Conservation (phyloP, 352 stramenopile genomes). For the Pythium aquatile region DNA sequence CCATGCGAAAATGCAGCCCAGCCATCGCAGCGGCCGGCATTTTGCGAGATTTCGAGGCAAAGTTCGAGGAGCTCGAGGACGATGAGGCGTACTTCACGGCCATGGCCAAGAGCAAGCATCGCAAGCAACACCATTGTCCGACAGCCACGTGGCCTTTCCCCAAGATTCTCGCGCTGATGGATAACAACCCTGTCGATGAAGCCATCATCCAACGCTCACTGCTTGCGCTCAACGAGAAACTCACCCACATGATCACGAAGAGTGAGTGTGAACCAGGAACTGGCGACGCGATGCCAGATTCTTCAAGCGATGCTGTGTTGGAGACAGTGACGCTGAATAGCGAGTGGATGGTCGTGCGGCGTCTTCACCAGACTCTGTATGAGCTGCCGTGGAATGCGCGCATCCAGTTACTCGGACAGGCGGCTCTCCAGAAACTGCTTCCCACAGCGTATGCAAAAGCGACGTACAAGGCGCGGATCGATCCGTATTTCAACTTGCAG, state of each 20-base stretch:
- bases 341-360: conserved; percentile 55
- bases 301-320: conserved; percentile 21
- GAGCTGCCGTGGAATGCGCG: conserved; percentile 56
- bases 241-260: conserved; percentile 29
- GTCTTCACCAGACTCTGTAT: conserved; percentile 64
- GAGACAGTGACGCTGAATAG: conserved; percentile 48
- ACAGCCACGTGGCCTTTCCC: conserved; percentile 42
- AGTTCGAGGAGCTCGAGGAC: conserved; percentile 55
- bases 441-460: conserved; percentile 65
- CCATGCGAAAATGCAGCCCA: conserved; percentile 31
- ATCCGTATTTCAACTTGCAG: conserved; percentile 74
- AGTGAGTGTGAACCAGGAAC: not conserved
- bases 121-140: conserved; percentile 51
- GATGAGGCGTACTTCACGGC: conserved; percentile 52
- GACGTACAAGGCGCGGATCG: conserved; percentile 68
- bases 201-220: conserved; percentile 57
- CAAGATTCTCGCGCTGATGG: conserved; percentile 55
- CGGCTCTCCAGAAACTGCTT: conserved; percentile 50
- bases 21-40: conserved; percentile 29
- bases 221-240: conserved; percentile 58
- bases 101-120: conserved; percentile 59
- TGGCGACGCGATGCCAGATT: conserved; percentile 13
- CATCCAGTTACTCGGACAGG: conserved; percentile 59
- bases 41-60: conserved; percentile 29
- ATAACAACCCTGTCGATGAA: conserved; percentile 60